Evolutionary conservation across 495 filamentous ascomycete species (phyloP).

Genomic region (Pseudevernia furfuracea): DNA sequence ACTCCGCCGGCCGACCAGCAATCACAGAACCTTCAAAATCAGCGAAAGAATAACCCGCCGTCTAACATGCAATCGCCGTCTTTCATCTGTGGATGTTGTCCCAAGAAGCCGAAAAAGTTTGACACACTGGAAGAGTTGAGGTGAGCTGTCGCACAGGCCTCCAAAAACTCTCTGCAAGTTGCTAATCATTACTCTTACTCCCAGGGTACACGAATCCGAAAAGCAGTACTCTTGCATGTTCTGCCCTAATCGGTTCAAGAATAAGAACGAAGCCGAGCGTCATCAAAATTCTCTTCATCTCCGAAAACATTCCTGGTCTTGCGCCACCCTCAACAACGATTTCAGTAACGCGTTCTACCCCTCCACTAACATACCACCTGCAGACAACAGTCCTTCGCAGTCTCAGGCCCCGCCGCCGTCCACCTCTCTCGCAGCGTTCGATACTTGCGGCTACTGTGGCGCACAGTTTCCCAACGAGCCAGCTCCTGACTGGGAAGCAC

Average conservation of each 20-base stretch:
- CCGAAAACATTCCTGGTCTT: conserved; percentile 95
- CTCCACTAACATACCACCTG: conserved; percentile 40
- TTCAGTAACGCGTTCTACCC: conserved; percentile 81
- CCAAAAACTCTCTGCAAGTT: not conserved
- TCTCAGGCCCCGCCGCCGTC: conserved; percentile 30
- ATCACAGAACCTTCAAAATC: conserved; percentile 16
- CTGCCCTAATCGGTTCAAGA: conserved; percentile 95
- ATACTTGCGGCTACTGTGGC: conserved; percentile 93
- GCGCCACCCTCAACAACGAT: conserved; percentile 66
- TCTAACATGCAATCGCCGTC: conserved; percentile 39
- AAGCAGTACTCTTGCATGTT: conserved; percentile 93
- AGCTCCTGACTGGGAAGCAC: conserved; percentile 70
- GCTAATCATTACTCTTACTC: conserved; percentile 15
- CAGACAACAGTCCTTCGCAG: conserved; percentile 37
- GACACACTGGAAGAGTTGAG: conserved; percentile 76
- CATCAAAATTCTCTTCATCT: conserved; percentile 97
- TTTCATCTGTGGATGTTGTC: conserved; percentile 93
- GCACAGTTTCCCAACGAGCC: conserved; percentile 75
- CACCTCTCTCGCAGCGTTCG: conserved; percentile 49
- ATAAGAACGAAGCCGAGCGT: conserved; percentile 97
- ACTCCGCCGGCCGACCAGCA: conserved; percentile 33
- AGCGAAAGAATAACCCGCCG: conserved; percentile 24
- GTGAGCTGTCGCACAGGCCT: conserved; percentile 45
- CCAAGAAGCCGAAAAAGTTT: conserved; percentile 98
- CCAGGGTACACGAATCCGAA: conserved; percentile 75